phyloP scores from a whole-genome alignment of 495 filamentous ascomycete species.

The Penicillium verhagenii region DNA sequence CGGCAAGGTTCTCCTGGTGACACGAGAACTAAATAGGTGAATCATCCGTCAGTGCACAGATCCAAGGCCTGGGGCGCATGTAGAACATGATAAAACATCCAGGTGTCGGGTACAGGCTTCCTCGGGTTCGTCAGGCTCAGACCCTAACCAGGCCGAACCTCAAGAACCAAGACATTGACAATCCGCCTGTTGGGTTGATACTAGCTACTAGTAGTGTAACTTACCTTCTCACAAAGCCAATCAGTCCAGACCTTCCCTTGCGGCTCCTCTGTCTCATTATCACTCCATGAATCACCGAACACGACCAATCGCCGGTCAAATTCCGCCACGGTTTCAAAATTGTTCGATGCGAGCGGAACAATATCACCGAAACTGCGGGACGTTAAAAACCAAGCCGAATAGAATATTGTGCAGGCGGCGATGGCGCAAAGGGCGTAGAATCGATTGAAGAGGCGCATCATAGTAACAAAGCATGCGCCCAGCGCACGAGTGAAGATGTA shows the following conservation, averaged over 20 bases:
- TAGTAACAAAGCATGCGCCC: not conserved
- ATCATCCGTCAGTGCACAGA: not conserved
- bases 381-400: conserved; percentile 33
- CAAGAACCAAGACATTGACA: conserved; percentile 1
- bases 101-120: conserved; percentile 1
- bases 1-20: conserved; percentile 47
- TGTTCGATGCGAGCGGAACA: conserved; percentile 15
- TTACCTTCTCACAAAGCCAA: conserved; percentile 45
- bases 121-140: not conserved
- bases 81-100: not conserved
- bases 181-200: not conserved
- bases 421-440: conserved; percentile 36
- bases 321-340: conserved; percentile 21
- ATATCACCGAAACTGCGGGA: conserved; percentile 29
- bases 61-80: not conserved
- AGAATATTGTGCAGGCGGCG: conserved; percentile 33
- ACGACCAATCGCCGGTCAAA: conserved; percentile 43
- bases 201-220: too few species aligned
- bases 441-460: conserved; percentile 33
- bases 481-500: not conserved
- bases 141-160: not conserved
- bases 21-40: conserved; percentile 36
- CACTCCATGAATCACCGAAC: conserved; percentile 53
- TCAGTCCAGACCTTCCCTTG: conserved; percentile 46
- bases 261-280: conserved; percentile 36